These are phyloP conservation scores for Gilbertella persicaria DNA, from an alignment of 371 early-diverging fungal genomes.

Conservation along the genomic window DNA sequence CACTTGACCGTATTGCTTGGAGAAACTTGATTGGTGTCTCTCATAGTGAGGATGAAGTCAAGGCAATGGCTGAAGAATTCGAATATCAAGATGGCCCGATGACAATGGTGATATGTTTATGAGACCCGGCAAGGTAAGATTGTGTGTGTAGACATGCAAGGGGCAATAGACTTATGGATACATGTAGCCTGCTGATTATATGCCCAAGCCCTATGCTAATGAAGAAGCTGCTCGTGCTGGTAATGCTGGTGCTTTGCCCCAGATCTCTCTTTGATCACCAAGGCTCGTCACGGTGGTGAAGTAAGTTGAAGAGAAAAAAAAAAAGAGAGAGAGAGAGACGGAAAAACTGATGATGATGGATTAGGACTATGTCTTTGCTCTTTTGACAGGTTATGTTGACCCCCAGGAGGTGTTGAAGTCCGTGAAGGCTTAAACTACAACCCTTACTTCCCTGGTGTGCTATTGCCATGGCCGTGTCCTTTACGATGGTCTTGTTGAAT, in stretches of 20 bases:
- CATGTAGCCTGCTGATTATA: conserved; percentile 81
- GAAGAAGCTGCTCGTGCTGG: conserved; percentile 97
- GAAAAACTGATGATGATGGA: not conserved
- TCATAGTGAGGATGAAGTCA: conserved; percentile 92
- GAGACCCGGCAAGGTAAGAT: conserved; percentile 89
- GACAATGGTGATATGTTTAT: conserved; percentile 92
- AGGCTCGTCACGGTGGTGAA: conserved; percentile 94
- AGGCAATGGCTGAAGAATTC: conserved; percentile 91
- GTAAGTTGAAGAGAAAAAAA: conserved; percentile 42
- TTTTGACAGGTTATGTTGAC: conserved; percentile 94
- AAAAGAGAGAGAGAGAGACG: not conserved
- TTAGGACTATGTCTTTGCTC: conserved; percentile 93
- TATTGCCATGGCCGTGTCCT: conserved; percentile 94
- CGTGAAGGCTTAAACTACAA: conserved; percentile 98
- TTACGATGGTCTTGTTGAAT: conserved; percentile 95
- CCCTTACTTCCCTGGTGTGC: conserved; percentile 99
- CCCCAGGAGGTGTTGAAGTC: conserved; percentile 95
- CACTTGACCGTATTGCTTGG: conserved; percentile 90
- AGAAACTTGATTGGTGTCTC: conserved; percentile 93
- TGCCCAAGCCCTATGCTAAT: conserved; percentile 94
- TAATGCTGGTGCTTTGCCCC: conserved; percentile 97
- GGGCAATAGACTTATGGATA: not conserved
- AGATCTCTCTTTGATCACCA: conserved; percentile 93
- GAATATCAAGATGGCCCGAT: conserved; percentile 93
- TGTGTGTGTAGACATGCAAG: not conserved